Percentiles rank a stretch among this genome's conserved stretches.
Evolutionary conservation across 2,329 filamentous ascomycete genomes (phyloP).

Genomic region (Hyphodiscus sp.): DNA sequence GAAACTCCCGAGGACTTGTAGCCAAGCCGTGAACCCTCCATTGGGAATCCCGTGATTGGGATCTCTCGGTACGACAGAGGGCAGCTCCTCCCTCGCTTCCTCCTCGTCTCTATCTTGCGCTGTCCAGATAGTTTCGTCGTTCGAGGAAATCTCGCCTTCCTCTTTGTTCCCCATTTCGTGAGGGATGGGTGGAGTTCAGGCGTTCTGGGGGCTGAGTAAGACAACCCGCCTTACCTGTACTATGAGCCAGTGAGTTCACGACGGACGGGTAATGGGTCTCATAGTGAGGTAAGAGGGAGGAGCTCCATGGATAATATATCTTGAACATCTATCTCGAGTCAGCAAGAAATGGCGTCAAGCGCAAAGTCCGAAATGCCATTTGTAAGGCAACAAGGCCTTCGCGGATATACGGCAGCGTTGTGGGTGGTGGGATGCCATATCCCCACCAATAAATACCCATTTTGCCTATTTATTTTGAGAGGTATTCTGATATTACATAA

Average conservation of each 20-base stretch:
- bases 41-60: conserved; percentile 25
- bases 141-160: neutral
- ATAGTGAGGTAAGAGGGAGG: neutral
- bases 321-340: no score
- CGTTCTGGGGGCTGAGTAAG: no score
- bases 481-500: no score
- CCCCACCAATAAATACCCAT: no score
- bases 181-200: neutral
- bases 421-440: no score
- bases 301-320: neutral
- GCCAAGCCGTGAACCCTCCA: conserved; percentile 48
- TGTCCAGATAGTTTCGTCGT: neutral
- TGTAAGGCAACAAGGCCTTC: neutral
- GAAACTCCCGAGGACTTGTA: conserved; percentile 44
- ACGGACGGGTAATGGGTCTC: neutral
- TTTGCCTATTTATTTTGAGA: no score
- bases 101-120: neutral
- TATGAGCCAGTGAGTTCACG: neutral
- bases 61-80: neutral
- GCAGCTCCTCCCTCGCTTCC: neutral
- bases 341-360: neutral
- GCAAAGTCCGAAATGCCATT: neutral
- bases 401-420: neutral
- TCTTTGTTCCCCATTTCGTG: neutral
- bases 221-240: neutral